A percentile compares a stretch with the other conserved stretches of the same genome.
Evolutionary conservation across 73 alveolate genomes (phyloP).

Genomic region (Tetrahymena thermophila): DNA sequence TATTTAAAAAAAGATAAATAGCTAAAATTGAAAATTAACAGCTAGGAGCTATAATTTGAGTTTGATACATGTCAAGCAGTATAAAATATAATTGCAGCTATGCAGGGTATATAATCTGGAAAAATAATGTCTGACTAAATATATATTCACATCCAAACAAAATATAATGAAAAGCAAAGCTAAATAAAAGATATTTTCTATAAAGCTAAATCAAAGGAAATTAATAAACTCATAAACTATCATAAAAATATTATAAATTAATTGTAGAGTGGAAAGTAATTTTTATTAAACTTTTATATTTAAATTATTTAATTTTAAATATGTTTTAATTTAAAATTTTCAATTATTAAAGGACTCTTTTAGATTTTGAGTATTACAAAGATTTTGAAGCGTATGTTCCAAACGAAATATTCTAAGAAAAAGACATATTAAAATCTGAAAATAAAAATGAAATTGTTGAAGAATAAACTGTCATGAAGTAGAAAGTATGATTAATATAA

Average conservation of each 20-base stretch:
- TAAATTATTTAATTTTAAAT: too few relatives aligned
- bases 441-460: too few relatives aligned
- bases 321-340: too few relatives aligned
- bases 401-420: neutral
- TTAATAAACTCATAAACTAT: neutral
- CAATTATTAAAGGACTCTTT: neutral
- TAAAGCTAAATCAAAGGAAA: neutral
- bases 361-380: neutral
- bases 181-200: neutral
- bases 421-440: neutral
- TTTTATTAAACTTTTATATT: neutral
- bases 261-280: neutral
- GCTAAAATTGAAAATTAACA: neutral
- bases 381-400: neutral
- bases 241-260: neutral
- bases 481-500: too few relatives aligned
- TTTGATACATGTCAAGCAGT: neutral
- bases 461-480: too few relatives aligned
- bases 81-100: neutral
- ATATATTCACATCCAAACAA: neutral
- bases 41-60: neutral
- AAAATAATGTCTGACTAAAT: neutral
- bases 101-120: neutral
- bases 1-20: neutral
- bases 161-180: neutral